Evolutionary conservation across 352 stramenopile species (phyloP).

Genomic region (Stramenopiles sp.): DNA sequence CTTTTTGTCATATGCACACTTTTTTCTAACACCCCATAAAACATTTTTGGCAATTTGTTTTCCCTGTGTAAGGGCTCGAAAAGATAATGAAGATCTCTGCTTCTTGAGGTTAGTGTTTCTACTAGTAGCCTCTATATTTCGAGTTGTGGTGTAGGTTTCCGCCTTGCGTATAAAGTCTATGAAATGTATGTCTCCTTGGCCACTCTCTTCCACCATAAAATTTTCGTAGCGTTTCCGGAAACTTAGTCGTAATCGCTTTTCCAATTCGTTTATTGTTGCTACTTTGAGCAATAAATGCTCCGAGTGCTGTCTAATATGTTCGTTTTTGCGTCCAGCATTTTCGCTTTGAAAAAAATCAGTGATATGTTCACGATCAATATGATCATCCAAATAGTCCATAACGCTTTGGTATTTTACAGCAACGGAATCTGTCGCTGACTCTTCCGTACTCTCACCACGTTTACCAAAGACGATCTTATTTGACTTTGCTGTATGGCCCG

Average conservation of each 20-base stretch:
- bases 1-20: background rate
- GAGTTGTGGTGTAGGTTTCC: background rate
- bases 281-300: background rate
- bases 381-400: background rate
- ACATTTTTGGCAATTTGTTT: background rate
- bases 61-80: background rate
- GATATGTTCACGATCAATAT: background rate
- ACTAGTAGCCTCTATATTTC: background rate
- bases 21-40: background rate
- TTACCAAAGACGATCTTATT: background rate
- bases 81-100: background rate
- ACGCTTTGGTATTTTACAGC: background rate
- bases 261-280: background rate
- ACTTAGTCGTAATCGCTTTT: background rate
- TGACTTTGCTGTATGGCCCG: background rate
- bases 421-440: background rate
- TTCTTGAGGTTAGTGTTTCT: background rate
- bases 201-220: background rate
- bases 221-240: background rate
- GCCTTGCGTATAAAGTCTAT: background rate
- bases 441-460: background rate
- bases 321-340: background rate
- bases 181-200: background rate
- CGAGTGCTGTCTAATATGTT: background rate
- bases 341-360: background rate